phyloP scores from a whole-genome alignment of 2,329 filamentous ascomycete species.

The Blastomyces percursus region DNA sequence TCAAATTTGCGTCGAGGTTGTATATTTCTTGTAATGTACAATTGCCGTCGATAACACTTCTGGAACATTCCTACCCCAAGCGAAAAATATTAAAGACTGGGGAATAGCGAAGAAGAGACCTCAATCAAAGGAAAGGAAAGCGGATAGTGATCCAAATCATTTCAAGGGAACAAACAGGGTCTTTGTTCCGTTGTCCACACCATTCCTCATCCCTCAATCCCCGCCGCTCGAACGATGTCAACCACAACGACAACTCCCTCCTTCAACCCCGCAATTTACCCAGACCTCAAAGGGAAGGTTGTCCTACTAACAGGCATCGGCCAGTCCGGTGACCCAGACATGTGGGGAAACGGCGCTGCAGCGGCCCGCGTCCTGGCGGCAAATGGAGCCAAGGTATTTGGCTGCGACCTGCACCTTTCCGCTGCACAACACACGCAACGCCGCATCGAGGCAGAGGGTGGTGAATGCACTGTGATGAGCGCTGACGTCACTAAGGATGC shows the following conservation, averaged over 20 bases:
- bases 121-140: neutral
- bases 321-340: constrained; percentile 31
- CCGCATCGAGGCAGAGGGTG: constrained; percentile 27
- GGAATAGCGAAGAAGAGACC: neutral
- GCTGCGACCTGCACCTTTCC: constrained; percentile 39
- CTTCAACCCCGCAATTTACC: constrained; percentile 10
- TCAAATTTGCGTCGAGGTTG: neutral
- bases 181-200: neutral
- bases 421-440: constrained; percentile 33
- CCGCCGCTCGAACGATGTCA: neutral
- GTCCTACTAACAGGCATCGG: constrained; percentile 21
- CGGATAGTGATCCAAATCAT: neutral
- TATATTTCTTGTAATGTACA: neutral
- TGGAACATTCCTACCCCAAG: neutral
- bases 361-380: constrained; percentile 39
- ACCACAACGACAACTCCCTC: neutral
- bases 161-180: neutral
- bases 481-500: constrained; percentile 43
- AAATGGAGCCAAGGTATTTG: constrained; percentile 41
- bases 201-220: neutral
- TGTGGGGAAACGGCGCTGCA: constrained; percentile 44
- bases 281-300: constrained; percentile 18
- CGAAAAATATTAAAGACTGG: neutral
- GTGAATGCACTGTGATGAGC: constrained; percentile 32
- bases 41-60: neutral